Evolutionary conservation across 169 alveolate species (phyloP).

Genomic region (Plasmodium vinckei): DNA sequence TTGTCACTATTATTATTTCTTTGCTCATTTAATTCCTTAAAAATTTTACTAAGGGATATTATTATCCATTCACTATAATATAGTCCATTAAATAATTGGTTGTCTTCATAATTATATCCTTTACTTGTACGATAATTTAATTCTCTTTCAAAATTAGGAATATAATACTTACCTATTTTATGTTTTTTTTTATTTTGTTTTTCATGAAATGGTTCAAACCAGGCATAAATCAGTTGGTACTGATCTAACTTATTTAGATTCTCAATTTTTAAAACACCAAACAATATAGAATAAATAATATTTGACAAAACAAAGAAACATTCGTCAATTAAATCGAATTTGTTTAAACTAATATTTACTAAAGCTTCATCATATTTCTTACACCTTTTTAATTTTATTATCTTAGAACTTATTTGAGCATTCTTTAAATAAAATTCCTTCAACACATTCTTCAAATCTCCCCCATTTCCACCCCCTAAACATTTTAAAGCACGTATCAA

Average conservation of each 20-base stretch:
- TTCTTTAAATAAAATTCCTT: conserved; percentile 7
- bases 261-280: conserved; percentile 30
- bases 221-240: conserved; percentile 31
- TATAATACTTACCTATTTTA: neutral
- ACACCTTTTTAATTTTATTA: conserved; percentile 13
- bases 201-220: conserved; percentile 47
- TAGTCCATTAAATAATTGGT: neutral
- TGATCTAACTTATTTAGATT: conserved; percentile 7
- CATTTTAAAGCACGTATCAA: neutral
- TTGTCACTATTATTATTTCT: neutral
- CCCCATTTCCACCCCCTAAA: neutral
- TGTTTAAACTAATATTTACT: neutral
- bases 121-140: neutral
- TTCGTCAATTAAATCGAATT: conserved; percentile 32
- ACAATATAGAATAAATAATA: conserved; percentile 24
- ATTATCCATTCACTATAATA: conserved; percentile 65
- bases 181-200: neutral
- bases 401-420: conserved; percentile 40
- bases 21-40: neutral
- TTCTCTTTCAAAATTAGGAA: neutral
- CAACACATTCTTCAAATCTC: conserved; percentile 13
- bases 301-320: conserved; percentile 36
- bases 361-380: conserved; percentile 27
- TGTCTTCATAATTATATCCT: too few relatives aligned
- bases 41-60: conserved; percentile 18